A percentile compares a stretch with the other conserved stretches of the same genome.
phyloP scores from a whole-genome alignment of 192 early-diverging fungal species.

The Linnemannia zychae region DNA sequence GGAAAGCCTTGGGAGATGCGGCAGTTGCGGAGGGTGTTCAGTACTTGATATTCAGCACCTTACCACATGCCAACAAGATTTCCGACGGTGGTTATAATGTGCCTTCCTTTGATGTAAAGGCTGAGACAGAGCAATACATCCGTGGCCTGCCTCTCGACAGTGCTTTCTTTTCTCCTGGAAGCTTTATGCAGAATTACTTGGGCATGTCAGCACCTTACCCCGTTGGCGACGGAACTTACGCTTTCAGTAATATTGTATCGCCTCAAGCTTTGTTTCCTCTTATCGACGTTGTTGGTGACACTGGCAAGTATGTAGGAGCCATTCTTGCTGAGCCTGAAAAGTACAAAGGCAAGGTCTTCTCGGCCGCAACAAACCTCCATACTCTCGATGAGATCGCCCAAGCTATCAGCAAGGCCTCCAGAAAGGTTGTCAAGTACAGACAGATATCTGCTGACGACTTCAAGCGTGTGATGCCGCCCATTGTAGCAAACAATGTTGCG shows the following conservation, averaged over 20 bases:
- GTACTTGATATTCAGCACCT: slow-evolving; percentile 22
- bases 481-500: neutral
- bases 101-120: slow-evolving; percentile 11
- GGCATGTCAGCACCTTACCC: slow-evolving; percentile 12
- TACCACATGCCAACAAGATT: slow-evolving; percentile 2
- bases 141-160: slow-evolving; percentile 29
- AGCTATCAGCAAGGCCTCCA: slow-evolving; percentile 16
- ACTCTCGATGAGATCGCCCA: slow-evolving; percentile 10
- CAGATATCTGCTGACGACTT: slow-evolving; percentile 17
- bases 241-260: slow-evolving; percentile 7
- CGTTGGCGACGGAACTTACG: slow-evolving; percentile 18
- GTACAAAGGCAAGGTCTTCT: slow-evolving; percentile 25
- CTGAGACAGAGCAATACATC: slow-evolving; percentile 25
- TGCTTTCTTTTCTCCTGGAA: slow-evolving; percentile 24
- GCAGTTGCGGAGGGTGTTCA: slow-evolving; percentile 30
- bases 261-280: slow-evolving; percentile 2
- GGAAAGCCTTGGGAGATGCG: slow-evolving; percentile 15
- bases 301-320: slow-evolving; percentile 28
- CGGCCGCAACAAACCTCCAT: slow-evolving; percentile 14
- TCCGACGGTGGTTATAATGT: neutral
- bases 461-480: slow-evolving; percentile 4
- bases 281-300: neutral
- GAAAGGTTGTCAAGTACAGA: slow-evolving; percentile 25
- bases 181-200: slow-evolving; percentile 19
- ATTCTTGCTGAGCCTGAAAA: slow-evolving; percentile 33